Evolutionary conservation across 1,284 basidiomycete species (phyloP).

Genomic region (Rhodotorula sp.): DNA sequence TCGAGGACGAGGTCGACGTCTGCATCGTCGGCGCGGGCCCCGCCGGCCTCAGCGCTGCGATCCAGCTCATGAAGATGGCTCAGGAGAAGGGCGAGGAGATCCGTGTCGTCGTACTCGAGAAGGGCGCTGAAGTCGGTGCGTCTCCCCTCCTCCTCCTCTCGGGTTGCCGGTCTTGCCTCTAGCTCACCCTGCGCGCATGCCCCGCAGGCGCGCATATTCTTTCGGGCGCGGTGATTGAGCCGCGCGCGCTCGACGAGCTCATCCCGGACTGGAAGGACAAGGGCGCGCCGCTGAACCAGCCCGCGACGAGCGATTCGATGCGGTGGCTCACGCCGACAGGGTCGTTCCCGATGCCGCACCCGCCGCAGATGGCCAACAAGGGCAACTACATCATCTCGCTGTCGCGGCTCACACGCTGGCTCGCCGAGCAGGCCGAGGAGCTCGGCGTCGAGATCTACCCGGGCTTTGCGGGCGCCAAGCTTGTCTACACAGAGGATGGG

Average conservation of each 20-base stretch:
- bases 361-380: slow-evolving; percentile 94
- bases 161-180: not conserved
- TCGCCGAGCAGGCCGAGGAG: slow-evolving; percentile 80
- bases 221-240: slow-evolving; percentile 94
- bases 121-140: slow-evolving; percentile 87
- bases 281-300: slow-evolving; percentile 68
- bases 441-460: slow-evolving; percentile 96
- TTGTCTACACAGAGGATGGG: slow-evolving; percentile 72
- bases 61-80: slow-evolving; percentile 91
- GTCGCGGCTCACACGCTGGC: slow-evolving; percentile 85
- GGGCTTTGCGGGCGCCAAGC: slow-evolving; percentile 86
- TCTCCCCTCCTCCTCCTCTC: slow-evolving; percentile 39
- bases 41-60: slow-evolving; percentile 93
- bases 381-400: slow-evolving; percentile 94
- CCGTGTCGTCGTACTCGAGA: slow-evolving; percentile 92
- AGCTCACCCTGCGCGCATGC: not conserved
- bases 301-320: slow-evolving; percentile 80
- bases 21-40: slow-evolving; percentile 97
- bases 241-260: slow-evolving; percentile 86
- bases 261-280: slow-evolving; percentile 79
- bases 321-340: slow-evolving; percentile 74
- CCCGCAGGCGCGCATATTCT: slow-evolving; percentile 84
- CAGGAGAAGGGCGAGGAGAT: slow-evolving; percentile 67
- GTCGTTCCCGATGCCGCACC: slow-evolving; percentile 87
- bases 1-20: slow-evolving; percentile 87